Evolutionary conservation across 345 rosid species (phyloP).

Genomic region (Garcia nutans): DNA sequence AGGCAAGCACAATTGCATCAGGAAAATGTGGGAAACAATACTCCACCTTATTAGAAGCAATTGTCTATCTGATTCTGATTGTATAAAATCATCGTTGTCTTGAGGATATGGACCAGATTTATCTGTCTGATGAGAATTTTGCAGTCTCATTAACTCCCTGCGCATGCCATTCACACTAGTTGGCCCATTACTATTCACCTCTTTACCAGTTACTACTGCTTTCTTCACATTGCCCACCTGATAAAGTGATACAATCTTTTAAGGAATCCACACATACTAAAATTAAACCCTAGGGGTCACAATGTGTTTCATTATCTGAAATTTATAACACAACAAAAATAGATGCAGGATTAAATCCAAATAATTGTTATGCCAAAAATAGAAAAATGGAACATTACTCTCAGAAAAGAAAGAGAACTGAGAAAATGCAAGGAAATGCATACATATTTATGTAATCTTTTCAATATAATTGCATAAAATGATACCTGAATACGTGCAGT

Average conservation of each 20-base stretch:
- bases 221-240: conserved; percentile 78
- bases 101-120: conserved; percentile 57
- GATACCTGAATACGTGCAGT: conserved; percentile 75
- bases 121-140: conserved; percentile 53
- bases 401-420: neutral
- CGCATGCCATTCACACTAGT: conserved; percentile 59
- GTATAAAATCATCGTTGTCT: conserved; percentile 70
- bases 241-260: conserved; percentile 24
- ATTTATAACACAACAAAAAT: neutral
- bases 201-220: conserved; percentile 65
- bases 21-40: conserved; percentile 5
- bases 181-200: conserved; percentile 37
- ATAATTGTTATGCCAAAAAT: conserved; percentile 8
- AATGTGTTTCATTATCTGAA: neutral
- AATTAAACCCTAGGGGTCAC: neutral
- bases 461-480: neutral
- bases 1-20: neutral
- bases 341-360: neutral
- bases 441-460: neutral
- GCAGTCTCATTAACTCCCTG: conserved; percentile 81
- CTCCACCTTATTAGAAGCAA: conserved; percentile 79
- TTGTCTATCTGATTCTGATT: conserved; percentile 94
- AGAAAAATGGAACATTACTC: neutral
- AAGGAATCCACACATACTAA: neutral
- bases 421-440: neutral